A percentile compares a stretch with the other conserved stretches of the same genome.
Evolutionary conservation across 225 moss, liverwort and hornwort species (phyloP).

Genomic region (Bryoerythrophyllum caledonicum): DNA sequence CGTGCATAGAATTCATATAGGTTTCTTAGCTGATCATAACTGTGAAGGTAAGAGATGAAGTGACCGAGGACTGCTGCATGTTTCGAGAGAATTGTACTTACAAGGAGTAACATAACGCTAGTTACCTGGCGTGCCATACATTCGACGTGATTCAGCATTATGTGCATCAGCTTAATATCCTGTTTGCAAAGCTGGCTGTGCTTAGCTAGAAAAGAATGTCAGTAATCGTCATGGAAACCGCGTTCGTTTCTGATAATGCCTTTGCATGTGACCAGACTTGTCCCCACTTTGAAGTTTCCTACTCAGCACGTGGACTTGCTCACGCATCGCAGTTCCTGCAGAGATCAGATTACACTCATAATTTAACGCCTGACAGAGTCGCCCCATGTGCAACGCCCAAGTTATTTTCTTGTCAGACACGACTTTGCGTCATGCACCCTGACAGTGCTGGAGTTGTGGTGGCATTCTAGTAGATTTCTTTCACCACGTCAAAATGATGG

Average conservation of each 20-base stretch:
- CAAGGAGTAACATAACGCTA: neutral
- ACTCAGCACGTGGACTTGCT: too few species aligned
- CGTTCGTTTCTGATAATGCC: neutral
- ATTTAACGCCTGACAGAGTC: neutral
- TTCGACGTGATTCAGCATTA: neutral
- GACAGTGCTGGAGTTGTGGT: too few species aligned
- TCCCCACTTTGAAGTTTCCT: too few species aligned
- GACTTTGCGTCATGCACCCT: slow-evolving; percentile 1
- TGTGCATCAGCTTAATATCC: neutral
- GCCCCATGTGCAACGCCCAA: slow-evolving; percentile 4
- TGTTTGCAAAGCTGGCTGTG: neutral
- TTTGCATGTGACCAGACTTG: too few species aligned
- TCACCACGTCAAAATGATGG: slow-evolving; percentile 1
- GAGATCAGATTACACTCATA: too few species aligned
- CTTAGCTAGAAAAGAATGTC: neutral
- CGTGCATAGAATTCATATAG: too few species aligned
- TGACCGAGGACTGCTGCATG: neutral
- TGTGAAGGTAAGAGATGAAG: neutral
- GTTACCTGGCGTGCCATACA: neutral
- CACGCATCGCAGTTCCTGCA: too few species aligned
- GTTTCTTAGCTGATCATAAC: neutral
- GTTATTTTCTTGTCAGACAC: neutral
- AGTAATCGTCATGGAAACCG: neutral
- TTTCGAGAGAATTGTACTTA: neutral
- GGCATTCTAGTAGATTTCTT: neutral